phyloP scores from a whole-genome alignment of 148 eudicot genomes.

The Cornus florida region DNA sequence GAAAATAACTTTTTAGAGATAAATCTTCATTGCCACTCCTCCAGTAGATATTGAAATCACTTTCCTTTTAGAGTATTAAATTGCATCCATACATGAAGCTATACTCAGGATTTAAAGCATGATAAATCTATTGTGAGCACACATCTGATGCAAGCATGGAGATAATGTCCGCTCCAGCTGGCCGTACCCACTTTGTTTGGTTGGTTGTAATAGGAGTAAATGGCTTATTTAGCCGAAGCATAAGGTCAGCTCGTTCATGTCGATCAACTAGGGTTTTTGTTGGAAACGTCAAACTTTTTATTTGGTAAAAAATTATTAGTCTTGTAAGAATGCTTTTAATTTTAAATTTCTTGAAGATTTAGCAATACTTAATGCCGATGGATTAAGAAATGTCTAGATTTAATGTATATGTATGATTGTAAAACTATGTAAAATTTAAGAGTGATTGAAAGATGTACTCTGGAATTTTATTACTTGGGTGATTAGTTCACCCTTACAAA shows the following conservation, averaged over 20 bases:
- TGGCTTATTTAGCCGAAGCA: neutral
- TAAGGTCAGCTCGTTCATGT: neutral
- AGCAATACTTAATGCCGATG: neutral
- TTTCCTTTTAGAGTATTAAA: neutral
- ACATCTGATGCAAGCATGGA: neutral
- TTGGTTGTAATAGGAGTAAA: neutral
- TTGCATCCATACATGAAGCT: neutral
- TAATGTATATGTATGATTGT: neutral
- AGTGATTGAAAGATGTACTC: neutral
- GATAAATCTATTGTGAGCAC: neutral
- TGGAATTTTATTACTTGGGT: neutral
- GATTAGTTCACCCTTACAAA: neutral
- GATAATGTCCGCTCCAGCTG: neutral
- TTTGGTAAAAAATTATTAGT: neutral
- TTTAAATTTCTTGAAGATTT: neutral
- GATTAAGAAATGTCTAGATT: neutral
- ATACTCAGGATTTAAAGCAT: neutral
- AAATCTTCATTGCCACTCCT: neutral
- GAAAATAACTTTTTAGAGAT: neutral
- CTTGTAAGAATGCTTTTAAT: neutral
- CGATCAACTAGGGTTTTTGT: neutral
- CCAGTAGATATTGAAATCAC: no score
- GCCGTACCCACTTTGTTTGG: neutral
- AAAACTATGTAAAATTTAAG: neutral
- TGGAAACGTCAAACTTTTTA: neutral